Base-by-base conservation (phyloP, 257 asterid genomes). In the Ilex asprella region DNA sequence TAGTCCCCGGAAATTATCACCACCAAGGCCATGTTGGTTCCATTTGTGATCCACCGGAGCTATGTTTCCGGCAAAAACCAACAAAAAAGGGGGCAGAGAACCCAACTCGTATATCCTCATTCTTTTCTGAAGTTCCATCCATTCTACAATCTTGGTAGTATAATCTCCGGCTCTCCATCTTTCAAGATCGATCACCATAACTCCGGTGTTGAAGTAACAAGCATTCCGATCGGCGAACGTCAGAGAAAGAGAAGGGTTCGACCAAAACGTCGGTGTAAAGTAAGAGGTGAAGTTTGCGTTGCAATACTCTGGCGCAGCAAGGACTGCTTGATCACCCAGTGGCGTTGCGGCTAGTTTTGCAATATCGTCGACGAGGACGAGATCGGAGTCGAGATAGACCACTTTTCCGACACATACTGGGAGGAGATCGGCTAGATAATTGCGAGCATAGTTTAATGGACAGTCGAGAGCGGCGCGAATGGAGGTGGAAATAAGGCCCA, bases 1-100 rank as follows among this genome's bases (percentile, higher is more conserved):
- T 0, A 88, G 86, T 0, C 97, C 98, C 58, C 81, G 74, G 70
- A 80, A 88, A 31, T 91, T 91, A 54, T 91, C 98, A 0, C 98
- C 98, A 3, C 98, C 98, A 30, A 91, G 93, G 10, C 97, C 98
- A 68, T 91, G 98, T 73, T 91, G 98, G 62, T 91, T 91, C 98
- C 98, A 91, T 16, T 87, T 84, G 75, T 91, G 96, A 73, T 88
- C 95, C 51, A 92, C 98, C 13, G 97, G 85, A 51, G 88, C 94
- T 46, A 92, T 83, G 2, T 85, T 79, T 27, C 99, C 99, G 55
- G 95, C 95, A 66, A 92, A 92, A 4, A 89, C 97, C 0, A 92
- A 87, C 58, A 92, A 57, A 32, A 92, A 92, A 2, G 99, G 98
- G 13, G 98, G 98, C 70, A 92, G 58, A 0, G 98, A 92, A 0